Evolutionary conservation across 1,284 basidiomycete species (phyloP), one percentile per base, ranked within the genome.

Genomic region (Austroboletus niveus): DNA sequence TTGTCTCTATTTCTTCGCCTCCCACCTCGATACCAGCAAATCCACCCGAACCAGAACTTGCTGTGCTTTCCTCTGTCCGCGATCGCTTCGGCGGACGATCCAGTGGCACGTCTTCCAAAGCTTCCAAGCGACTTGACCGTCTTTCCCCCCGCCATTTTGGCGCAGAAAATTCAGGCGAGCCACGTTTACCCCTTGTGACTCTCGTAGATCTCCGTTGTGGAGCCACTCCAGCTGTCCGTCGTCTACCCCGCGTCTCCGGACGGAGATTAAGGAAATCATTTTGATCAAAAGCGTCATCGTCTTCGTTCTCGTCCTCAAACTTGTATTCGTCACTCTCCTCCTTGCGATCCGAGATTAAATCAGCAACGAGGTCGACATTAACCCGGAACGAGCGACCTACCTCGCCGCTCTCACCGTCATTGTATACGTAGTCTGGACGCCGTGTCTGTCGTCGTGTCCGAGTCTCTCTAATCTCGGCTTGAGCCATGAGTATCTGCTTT

Each of bases 381-480:
- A 44, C 39, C 17, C 43, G 34, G 41, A 48, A 10, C 47, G 52
- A 53, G 35, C 50, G 31, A 57, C 79, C 66, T 71, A 78, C 87
- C 69, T 87, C 87, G 61, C 79, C 82, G 47, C 78, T 82, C 55
- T 78, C 76, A 55, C 76, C 76, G 57, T 84, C 80, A 60, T 79
- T 75, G 69, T 90, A 89, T 45, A 87, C 85, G 69, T 91, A 91
- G 72, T 89, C 85, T 42, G 87, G 85, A 58, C 80, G 82, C 46
- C 78, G 78, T 8, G 84, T 81, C 69, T 81, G 80, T 48, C 85
- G 76, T 54, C 83, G 77, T 31, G 89, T 90, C 55, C 89, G 78
- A 29, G 88, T 90, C 66, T 85, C 80, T 54, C 89, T 79, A 53
- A 89, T 70, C 66, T 90, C 88, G 42, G 85, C 82, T 62, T 89